A percentile compares a stretch with the other conserved stretches of the same genome.
Conservation (phyloP, 305 asterid genomes). For the Coffea humblotiana region DNA sequence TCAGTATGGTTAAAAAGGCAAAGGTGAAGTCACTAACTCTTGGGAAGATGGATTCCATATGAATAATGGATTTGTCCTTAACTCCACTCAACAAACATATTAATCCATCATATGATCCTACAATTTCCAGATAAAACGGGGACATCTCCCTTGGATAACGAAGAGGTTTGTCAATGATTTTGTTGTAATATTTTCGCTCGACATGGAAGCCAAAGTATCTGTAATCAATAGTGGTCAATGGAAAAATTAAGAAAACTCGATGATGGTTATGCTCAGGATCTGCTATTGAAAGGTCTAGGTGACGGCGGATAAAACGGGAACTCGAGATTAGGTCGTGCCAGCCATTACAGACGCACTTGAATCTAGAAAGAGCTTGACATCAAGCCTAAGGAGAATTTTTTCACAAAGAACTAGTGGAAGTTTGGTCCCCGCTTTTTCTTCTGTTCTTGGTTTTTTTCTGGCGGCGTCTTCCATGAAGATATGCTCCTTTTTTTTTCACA, state of each 20-base stretch:
- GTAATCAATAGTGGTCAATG: background rate
- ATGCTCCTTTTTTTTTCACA: too few relatives aligned
- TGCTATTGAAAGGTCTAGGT: background rate
- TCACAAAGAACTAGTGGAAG: too few relatives aligned
- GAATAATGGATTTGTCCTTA: background rate
- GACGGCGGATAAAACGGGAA: background rate
- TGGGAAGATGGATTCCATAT: background rate
- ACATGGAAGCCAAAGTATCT: background rate
- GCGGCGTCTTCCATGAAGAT: too few relatives aligned
- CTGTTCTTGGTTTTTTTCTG: too few relatives aligned
- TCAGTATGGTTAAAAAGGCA: background rate
- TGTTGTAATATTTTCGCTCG: background rate
- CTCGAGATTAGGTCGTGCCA: background rate
- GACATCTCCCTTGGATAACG: background rate
- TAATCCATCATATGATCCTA: slow-evolving; percentile 1
- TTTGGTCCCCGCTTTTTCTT: too few relatives aligned
- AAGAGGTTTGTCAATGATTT: background rate
- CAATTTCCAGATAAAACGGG: background rate
- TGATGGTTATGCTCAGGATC: background rate
- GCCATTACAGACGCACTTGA: background rate
- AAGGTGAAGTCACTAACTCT: background rate
- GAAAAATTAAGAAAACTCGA: background rate
- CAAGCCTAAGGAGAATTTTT: too few relatives aligned
- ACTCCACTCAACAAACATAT: background rate
- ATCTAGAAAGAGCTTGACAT: too few relatives aligned